These are phyloP conservation scores for Takakia lepidozioides DNA, from an alignment of 225 moss, liverwort and hornwort species.

Conservation along the genomic window DNA sequence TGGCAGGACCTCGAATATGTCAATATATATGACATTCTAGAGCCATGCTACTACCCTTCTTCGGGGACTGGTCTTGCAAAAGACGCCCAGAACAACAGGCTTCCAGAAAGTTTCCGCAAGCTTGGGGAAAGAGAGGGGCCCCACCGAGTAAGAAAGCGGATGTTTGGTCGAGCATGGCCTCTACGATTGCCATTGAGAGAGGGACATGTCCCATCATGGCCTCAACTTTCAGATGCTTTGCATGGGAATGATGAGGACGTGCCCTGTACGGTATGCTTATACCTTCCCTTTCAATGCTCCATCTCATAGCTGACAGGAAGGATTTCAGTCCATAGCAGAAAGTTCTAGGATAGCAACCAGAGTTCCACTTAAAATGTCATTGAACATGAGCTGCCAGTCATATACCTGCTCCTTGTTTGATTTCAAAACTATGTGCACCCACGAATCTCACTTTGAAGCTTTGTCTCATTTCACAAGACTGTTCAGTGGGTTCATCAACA, in stretches of 20 bases:
- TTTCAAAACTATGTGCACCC: no score
- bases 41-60: conserved; percentile 70
- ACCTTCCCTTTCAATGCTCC: no score
- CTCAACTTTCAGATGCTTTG: conserved; percentile 46
- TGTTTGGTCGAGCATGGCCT: conserved; percentile 89
- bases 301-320: no score
- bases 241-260: conserved; percentile 35
- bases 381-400: no score
- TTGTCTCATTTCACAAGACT: no score
- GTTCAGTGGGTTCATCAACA: no score
- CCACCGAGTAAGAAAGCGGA: conserved; percentile 63
- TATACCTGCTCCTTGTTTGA: no score
- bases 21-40: conserved; percentile 84
- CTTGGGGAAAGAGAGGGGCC: conserved; percentile 58
- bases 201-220: conserved; percentile 73
- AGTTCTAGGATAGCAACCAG: no score
- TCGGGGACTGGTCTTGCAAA: conserved; percentile 19
- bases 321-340: no score
- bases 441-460: no score
- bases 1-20: conserved; percentile 54
- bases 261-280: conserved; percentile 60
- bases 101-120: conserved; percentile 71
- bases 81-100: conserved; percentile 32
- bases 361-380: no score
- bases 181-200: conserved; percentile 28